These are phyloP conservation scores for Cordyceps militaris DNA, from an alignment of 2,329 filamentous ascomycete genomes.

Conservation along the genomic window DNA sequence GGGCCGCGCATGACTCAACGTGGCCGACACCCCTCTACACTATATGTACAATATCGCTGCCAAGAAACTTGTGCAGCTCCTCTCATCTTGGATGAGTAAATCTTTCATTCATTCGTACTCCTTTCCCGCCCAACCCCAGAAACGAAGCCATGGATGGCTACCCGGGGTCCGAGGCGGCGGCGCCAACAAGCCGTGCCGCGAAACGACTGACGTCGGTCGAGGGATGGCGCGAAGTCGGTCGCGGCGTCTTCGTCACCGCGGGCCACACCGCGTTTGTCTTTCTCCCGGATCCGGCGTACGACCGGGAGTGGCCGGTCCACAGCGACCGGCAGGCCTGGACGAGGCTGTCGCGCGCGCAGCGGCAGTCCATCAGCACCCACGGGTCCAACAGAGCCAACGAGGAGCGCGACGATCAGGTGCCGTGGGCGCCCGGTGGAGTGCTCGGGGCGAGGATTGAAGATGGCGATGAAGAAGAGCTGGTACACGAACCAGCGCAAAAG, in stretches of 20 bases:
- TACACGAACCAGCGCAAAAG: neutral
- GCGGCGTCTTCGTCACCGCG: neutral
- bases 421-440: neutral
- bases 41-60: neutral
- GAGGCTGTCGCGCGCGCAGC: neutral
- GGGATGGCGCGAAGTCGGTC: neutral
- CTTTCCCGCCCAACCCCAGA: too few relatives aligned
- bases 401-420: neutral
- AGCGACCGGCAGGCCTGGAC: neutral
- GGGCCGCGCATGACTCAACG: neutral
- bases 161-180: neutral
- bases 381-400: neutral
- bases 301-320: neutral
- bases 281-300: neutral
- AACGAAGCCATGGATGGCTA: neutral
- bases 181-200: neutral
- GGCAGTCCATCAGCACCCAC: neutral
- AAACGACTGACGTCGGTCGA: neutral
- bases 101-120: too few relatives aligned
- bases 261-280: neutral
- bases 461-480: neutral
- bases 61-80: too few relatives aligned
- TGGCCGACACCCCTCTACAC: neutral
- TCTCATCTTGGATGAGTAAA: too few relatives aligned
- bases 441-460: neutral